A percentile compares a stretch with the other conserved stretches of the same genome.
phyloP scores from a whole-genome alignment of 2,329 filamentous ascomycete species.

The Tolypocladium amazonense region DNA sequence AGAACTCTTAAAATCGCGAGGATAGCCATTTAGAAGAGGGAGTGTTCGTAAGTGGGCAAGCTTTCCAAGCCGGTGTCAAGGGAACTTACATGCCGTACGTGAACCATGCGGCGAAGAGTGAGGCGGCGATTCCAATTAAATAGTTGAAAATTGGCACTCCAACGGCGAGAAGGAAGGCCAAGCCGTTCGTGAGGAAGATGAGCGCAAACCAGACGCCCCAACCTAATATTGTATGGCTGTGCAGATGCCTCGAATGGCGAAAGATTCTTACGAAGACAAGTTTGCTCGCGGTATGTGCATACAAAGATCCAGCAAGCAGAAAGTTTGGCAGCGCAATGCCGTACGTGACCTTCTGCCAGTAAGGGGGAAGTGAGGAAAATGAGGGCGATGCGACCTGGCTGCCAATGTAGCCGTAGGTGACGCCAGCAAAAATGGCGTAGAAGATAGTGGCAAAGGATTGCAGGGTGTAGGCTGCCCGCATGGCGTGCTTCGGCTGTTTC shows the following conservation, averaged over 20 bases:
- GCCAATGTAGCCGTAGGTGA: constrained; percentile 40
- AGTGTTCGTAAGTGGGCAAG: background rate
- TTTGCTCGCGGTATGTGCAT: constrained; percentile 40
- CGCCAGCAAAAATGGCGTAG: constrained; percentile 38
- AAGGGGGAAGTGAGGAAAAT: constrained; percentile 31
- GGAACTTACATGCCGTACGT: constrained; percentile 32
- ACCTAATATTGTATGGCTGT: constrained; percentile 33
- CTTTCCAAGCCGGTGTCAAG: background rate
- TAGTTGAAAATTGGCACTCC: constrained; percentile 45
- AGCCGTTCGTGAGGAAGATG: constrained; percentile 32
- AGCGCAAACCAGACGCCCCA: constrained; percentile 36
- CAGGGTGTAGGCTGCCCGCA: constrained; percentile 38
- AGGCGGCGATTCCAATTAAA: constrained; percentile 37
- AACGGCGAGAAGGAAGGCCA: constrained; percentile 30
- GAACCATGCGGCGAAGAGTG: constrained; percentile 42
- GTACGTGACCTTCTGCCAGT: constrained; percentile 39
- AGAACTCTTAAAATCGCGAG: background rate
- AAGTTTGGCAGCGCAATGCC: constrained; percentile 40
- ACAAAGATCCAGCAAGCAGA: constrained; percentile 36
- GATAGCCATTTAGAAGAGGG: background rate
- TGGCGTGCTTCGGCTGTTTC: constrained; percentile 36
- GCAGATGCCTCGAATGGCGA: constrained; percentile 31
- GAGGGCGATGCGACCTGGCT: constrained; percentile 32
- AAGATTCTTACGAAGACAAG: constrained; percentile 40
- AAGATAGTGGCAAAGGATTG: constrained; percentile 38